These are phyloP conservation scores for Emydomyces testavorans DNA, from an alignment of 2,329 filamentous ascomycete species.

Conservation along the genomic window DNA sequence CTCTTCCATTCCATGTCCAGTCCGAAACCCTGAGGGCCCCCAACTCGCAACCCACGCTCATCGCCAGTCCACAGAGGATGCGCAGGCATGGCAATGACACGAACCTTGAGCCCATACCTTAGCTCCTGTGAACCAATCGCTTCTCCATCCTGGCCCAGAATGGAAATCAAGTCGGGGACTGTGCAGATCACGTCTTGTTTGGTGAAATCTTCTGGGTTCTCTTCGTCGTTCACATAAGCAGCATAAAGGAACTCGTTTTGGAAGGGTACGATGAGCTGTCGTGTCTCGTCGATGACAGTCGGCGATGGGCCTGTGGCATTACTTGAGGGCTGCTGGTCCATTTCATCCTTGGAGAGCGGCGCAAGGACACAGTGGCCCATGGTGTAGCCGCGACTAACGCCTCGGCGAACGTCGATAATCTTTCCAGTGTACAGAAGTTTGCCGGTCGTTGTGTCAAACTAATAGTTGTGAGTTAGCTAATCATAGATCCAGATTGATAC, in stretches of 20 bases:
- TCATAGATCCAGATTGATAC: not conserved
- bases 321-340: constrained; percentile 8
- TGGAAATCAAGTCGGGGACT: constrained; percentile 30
- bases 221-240: constrained; percentile 16
- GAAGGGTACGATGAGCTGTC: constrained; percentile 22
- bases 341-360: constrained; percentile 18
- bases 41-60: constrained; percentile 30
- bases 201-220: constrained; percentile 7
- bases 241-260: constrained; percentile 24
- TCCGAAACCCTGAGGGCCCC: constrained; percentile 34
- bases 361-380: constrained; percentile 26
- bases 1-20: constrained; percentile 19
- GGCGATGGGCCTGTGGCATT: not conserved
- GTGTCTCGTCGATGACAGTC: constrained; percentile 7
- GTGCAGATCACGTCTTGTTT: constrained; percentile 21
- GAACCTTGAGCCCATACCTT: constrained; percentile 42
- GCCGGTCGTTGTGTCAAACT: constrained; percentile 24
- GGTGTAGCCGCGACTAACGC: constrained; percentile 30
- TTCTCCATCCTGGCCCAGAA: constrained; percentile 37
- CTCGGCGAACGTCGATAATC: constrained; percentile 34
- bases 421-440: constrained; percentile 36
- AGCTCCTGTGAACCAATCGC: constrained; percentile 43
- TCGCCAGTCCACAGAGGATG: constrained; percentile 41
- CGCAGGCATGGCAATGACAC: constrained; percentile 41
- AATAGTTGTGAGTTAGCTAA: constrained; percentile 7